Evolutionary conservation across 2,329 filamentous ascomycete genomes (phyloP), one percentile per base, ranked within the genome.

Genomic region (Gliomastix tumulicola): DNA sequence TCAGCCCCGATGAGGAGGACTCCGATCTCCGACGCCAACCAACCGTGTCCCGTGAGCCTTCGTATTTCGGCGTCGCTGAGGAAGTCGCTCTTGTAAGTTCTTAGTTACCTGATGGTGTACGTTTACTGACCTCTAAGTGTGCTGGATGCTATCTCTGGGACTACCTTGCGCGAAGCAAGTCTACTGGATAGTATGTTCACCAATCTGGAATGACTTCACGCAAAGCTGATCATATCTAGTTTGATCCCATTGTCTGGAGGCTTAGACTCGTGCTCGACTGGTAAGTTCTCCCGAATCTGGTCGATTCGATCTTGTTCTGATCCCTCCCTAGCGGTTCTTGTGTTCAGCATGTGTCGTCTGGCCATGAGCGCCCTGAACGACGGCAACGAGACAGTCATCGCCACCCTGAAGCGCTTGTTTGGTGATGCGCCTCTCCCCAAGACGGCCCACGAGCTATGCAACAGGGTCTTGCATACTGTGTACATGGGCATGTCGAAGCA

Each of bases 361-460:
- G 76, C 77, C 3, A 55, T 76, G 7, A 45, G 66, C 16, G 74
- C 72, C 7, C 64, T 79, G 18, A 47, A 68, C 31, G 57, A 39
- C 4, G 51, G 53, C 8, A 46, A 56, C 8, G 36, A 47, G 38
- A 43, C 32, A 16, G 60, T 63, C 6, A 58, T 63, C 21, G 55
- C 46, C 6, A 59, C 59, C 20, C 56, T 66, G 15, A 59, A 59
- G 46, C 49, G 62, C 12, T 45, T 65, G 17, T 55, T 55, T 7
- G 51, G 46, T 4, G 54, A 54, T 34, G 39, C 32, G 10, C 12
- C 32, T n/a, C 34, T 71, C 5, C 74, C 77, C 6, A 62, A 57
- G 21, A 72, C 67, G 0, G 64, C 76, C 3, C 64, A 82, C 48
- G 75, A 81, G 34, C 66, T 84, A 37, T 51, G 54, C 27, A 46